These are phyloP conservation scores for Erysimum cheiranthoides DNA, from an alignment of 345 rosid genomes.

Conservation along the genomic window DNA sequence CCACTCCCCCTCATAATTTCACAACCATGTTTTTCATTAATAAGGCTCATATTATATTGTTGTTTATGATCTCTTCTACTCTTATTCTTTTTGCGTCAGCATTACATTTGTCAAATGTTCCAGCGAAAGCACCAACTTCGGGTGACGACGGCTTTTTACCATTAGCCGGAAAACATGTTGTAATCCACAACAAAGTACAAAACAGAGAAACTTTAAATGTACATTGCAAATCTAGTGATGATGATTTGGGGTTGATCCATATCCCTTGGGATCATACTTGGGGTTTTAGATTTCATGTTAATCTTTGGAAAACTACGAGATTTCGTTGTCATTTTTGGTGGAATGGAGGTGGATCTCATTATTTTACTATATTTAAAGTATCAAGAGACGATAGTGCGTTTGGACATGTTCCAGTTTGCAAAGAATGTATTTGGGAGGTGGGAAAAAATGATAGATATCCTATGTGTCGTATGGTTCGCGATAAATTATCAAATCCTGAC, in stretches of 20 bases:
- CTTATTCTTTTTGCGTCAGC: constrained; percentile 9
- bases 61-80: constrained; percentile 10
- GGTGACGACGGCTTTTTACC: background rate
- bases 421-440: constrained; percentile 31
- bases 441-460: background rate
- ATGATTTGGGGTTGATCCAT: background rate
- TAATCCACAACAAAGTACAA: background rate
- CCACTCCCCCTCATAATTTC: background rate
- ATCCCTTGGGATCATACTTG: background rate
- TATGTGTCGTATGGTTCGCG: constrained; percentile 20
- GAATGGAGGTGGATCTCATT: constrained; percentile 16
- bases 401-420: background rate
- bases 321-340: constrained; percentile 19
- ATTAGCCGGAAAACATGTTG: constrained; percentile 16
- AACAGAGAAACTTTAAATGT: background rate
- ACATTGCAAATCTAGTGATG: constrained; percentile 20
- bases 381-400: constrained; percentile 17
- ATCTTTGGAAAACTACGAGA: background rate
- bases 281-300: constrained; percentile 29
- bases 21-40: constrained; percentile 2
- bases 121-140: background rate
- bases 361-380: constrained; percentile 17
- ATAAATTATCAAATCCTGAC: background rate
- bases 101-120: background rate
- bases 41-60: background rate